phyloP scores from a whole-genome alignment of 2,329 filamentous ascomycete species.

The Magnaporthiopsis poae region DNA sequence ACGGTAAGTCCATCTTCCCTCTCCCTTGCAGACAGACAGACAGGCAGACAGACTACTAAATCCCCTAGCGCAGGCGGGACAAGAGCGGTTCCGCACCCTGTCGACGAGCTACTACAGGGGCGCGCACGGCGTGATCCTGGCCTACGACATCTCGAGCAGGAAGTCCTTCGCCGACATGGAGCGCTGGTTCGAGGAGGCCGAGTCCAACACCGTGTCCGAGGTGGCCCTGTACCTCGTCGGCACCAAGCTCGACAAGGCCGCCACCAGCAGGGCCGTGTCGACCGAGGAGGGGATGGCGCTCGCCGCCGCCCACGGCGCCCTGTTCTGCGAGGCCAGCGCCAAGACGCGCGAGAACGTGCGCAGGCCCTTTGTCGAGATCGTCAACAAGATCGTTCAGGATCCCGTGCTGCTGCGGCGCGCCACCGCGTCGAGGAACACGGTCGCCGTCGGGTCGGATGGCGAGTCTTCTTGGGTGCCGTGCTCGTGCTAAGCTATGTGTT shows the following conservation, averaged over 20 bases:
- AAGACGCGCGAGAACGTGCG: slow-evolving; percentile 43
- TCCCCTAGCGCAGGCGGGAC: slow-evolving; percentile 26
- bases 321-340: slow-evolving; percentile 45
- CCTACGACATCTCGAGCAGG: slow-evolving; percentile 39
- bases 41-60: no score
- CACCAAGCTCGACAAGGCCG: slow-evolving; percentile 40
- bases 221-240: slow-evolving; percentile 43
- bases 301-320: slow-evolving; percentile 33
- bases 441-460: slow-evolving; percentile 10
- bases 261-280: slow-evolving; percentile 32
- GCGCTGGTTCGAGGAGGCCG: slow-evolving; percentile 44
- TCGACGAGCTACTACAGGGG: slow-evolving; percentile 42
- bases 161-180: slow-evolving; percentile 43
- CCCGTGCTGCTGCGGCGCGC: slow-evolving; percentile 28
- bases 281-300: slow-evolving; percentile 37
- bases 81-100: slow-evolving; percentile 40
- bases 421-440: not conserved
- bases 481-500: slow-evolving; percentile 1
- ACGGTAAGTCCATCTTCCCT: slow-evolving; percentile 23
- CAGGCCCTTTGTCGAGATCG: slow-evolving; percentile 41
- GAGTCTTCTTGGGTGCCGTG: slow-evolving; percentile 7
- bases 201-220: slow-evolving; percentile 37
- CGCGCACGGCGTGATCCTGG: slow-evolving; percentile 38
- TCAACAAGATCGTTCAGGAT: slow-evolving; percentile 38
- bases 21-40: no score